A percentile compares a stretch with the other conserved stretches of the same genome.
phyloP scores from a whole-genome alignment of 1,284 basidiomycete genomes.

The Pterulicium gracile region DNA sequence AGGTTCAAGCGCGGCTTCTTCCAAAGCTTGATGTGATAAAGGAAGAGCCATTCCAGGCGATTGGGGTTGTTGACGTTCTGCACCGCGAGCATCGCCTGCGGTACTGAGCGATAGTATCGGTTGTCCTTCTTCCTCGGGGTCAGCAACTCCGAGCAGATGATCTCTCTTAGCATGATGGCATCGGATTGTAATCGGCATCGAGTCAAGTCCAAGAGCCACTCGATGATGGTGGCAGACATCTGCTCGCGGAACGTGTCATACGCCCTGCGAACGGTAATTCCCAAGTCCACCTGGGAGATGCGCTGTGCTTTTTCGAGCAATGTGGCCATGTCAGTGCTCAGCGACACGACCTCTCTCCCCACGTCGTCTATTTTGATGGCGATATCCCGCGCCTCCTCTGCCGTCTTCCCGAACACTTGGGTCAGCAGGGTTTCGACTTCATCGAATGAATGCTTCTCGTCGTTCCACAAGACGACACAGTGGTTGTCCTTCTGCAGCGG shows the following conservation, averaged over 20 bases:
- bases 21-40: slow-evolving; percentile 78
- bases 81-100: slow-evolving; percentile 27
- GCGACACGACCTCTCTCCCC: slow-evolving; percentile 82
- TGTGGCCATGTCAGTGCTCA: slow-evolving; percentile 54
- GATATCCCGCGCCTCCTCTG: slow-evolving; percentile 54
- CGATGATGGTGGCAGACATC: slow-evolving; percentile 71
- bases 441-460: slow-evolving; percentile 93
- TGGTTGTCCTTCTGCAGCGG: slow-evolving; percentile 73
- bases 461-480: slow-evolving; percentile 89
- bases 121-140: slow-evolving; percentile 43
- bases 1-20: slow-evolving; percentile 72
- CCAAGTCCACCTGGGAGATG: slow-evolving; percentile 84
- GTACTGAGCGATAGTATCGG: slow-evolving; percentile 21
- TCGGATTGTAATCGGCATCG: slow-evolving; percentile 60
- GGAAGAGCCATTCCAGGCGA: slow-evolving; percentile 63
- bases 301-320: slow-evolving; percentile 75
- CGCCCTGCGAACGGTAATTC: slow-evolving; percentile 81
- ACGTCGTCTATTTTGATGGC: slow-evolving; percentile 69
- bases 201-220: slow-evolving; percentile 80
- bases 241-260: slow-evolving; percentile 90
- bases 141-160: slow-evolving; percentile 65
- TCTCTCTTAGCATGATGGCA: slow-evolving; percentile 55
- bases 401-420: slow-evolving; percentile 39
- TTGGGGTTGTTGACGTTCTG: slow-evolving; percentile 45
- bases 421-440: slow-evolving; percentile 40